Conservation (phyloP, 139 green algal species). For the Chlorella sorokiniana region DNA sequence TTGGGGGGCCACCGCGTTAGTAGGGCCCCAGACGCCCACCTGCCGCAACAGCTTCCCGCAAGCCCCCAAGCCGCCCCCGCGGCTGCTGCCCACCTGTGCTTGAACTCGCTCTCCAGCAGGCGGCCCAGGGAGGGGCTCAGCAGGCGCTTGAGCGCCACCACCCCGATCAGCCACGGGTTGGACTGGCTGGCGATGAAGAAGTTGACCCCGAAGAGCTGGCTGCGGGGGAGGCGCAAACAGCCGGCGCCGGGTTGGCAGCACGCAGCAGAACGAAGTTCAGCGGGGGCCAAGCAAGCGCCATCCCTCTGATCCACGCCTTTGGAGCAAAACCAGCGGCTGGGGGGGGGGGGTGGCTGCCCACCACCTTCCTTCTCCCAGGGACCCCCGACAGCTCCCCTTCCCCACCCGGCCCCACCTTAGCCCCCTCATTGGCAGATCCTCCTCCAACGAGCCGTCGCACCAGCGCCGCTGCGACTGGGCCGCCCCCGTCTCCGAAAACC, state of each 20-base stretch:
- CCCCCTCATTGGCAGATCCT: conserved; percentile 79
- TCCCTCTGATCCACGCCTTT: no score
- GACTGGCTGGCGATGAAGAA: conserved; percentile 84
- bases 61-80: no score
- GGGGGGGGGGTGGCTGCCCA: no score
- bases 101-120: conserved; percentile 82
- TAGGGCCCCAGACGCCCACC: no score
- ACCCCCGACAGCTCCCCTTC: no score
- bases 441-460: conserved; percentile 75
- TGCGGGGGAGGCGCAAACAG: conserved; percentile 8
- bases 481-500: conserved; percentile 24
- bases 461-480: conserved; percentile 60
- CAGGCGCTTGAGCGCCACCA: conserved; percentile 75
- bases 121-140: conserved; percentile 69
- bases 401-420: no score
- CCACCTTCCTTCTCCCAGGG: no score
- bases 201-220: conserved; percentile 92
- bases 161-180: conserved; percentile 89
- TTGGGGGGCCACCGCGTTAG: no score
- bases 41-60: no score
- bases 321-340: no score
- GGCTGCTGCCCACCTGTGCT: conserved; percentile 90
- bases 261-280: background rate
- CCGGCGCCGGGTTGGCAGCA: no score
- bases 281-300: background rate